Evolutionary conservation across 1,284 basidiomycete species (phyloP).

Genomic region (Ganoderma boninense): DNA sequence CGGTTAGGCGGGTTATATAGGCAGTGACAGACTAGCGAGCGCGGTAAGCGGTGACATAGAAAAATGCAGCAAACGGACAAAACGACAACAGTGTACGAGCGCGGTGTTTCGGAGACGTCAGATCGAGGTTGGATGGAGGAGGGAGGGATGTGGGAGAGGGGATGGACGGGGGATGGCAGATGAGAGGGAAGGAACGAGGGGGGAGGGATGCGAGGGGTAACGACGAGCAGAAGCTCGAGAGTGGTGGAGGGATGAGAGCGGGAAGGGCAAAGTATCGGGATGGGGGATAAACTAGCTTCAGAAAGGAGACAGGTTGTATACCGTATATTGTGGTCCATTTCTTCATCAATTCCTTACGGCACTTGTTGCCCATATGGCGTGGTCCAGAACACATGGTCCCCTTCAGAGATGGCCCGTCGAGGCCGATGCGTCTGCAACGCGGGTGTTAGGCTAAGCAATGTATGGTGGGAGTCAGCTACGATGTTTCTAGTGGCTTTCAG

Average conservation of each 20-base stretch:
- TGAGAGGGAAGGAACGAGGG: conserved; percentile 12
- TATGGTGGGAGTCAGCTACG: conserved; percentile 17
- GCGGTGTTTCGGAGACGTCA: conserved; percentile 32
- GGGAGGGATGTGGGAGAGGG: background rate
- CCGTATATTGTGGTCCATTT: conserved; percentile 28
- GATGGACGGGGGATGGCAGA: conserved; percentile 6
- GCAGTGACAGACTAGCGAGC: conserved; percentile 30
- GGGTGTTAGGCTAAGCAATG: conserved; percentile 19
- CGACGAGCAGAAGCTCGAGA: conserved; percentile 27
- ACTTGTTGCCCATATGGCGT: conserved; percentile 30
- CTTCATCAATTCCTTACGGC: conserved; percentile 25
- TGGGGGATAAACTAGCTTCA: conserved; percentile 30
- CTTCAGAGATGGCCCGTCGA: conserved; percentile 24
- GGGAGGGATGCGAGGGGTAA: conserved; percentile 25
- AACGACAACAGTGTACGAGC: conserved; percentile 38
- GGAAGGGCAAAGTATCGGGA: conserved; percentile 25
- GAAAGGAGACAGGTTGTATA: conserved; percentile 23
- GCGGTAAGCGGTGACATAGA: conserved; percentile 35
- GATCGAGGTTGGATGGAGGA: conserved; percentile 14
- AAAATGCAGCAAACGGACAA: conserved; percentile 37
- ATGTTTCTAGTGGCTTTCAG: background rate
- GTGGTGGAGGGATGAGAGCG: conserved; percentile 11
- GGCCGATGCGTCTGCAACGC: conserved; percentile 19
- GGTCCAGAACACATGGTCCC: conserved; percentile 25
- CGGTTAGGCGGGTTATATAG: conserved; percentile 34